Base-by-base conservation (phyloP, 352 stramenopile genomes). In the Globisporangium iwayamae region DNA sequence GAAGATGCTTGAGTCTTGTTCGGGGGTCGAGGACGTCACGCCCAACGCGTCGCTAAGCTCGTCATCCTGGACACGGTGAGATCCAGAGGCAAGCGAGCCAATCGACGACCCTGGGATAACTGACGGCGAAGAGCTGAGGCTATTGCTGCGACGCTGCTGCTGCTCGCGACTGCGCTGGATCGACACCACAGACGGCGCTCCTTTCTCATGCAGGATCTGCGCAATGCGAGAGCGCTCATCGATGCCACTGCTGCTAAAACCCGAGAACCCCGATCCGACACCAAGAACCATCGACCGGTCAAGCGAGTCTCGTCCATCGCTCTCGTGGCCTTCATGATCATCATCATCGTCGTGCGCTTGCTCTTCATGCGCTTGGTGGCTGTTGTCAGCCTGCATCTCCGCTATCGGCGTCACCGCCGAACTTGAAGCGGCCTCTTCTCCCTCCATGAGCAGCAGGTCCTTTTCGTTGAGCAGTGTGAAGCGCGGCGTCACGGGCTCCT, bases 401-500 rank as follows among this genome's bases (percentile, higher is more conserved):
- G 14, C 25, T 56, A 34, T 57, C 3, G 51, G 18, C 18, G 30
- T 28, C 51, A 57, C 30, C 20, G 18, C 1, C 30, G 45, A 7
- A 16, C 8, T 1, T 13, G 45, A 13, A 6, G n/a, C n/a, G n/a
- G 4, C 8, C 18, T 34, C 6, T 20, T 16, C 14, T n/a, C 41
- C 5, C 13, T 38, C 16, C 4, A 72, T 68, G 0, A 76, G 59
- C 22, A 84, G 56, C 47, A 91, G 53, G 28, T 87, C 74, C 18
- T 78, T 73, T 28, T 89, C 80, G 16, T 84, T 69, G 30, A 91
- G 56, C 20, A 91, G 63, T 55, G 88, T 79, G 56, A 91, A 91
- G 11, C 79, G 78, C 54, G 82, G 82, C 22, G 61, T 72, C 63
- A 50, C 70, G 45, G 57, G 36, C 39, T 70, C 66, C 20, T 69